A percentile compares a stretch with the other conserved stretches of the same genome.
These are phyloP conservation scores for Ensete glaucum DNA, from an alignment of 176 grass and related monocot genomes.

Conservation along the genomic window DNA sequence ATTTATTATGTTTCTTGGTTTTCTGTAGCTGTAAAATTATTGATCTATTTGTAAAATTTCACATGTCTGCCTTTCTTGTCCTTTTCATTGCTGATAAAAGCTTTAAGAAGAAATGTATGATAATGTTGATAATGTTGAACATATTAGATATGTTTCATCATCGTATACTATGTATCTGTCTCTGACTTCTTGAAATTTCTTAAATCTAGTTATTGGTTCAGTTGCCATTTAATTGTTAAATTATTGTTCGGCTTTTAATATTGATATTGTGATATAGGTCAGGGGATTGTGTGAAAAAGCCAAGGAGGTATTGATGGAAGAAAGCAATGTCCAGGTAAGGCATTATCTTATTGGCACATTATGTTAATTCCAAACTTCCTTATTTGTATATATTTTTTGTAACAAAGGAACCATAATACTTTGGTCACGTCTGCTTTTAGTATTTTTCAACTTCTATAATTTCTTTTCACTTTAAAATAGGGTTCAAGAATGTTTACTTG, in stretches of 20 bases:
- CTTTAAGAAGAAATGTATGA: background rate
- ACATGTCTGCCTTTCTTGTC: too few relatives aligned
- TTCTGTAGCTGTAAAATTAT: too few relatives aligned
- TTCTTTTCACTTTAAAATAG: background rate
- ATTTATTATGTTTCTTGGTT: too few relatives aligned
- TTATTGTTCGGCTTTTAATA: background rate
- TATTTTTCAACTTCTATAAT: background rate
- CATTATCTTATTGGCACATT: background rate
- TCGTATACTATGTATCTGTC: background rate
- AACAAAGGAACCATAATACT: background rate
- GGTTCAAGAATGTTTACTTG: background rate
- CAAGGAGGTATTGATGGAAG: conserved; percentile 55
- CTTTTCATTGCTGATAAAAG: too few relatives aligned
- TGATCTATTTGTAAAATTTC: too few relatives aligned
- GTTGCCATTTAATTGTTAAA: background rate
- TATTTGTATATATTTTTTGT: background rate
- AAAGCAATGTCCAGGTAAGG: conserved; percentile 48
- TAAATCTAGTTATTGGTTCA: background rate
- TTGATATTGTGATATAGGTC: conserved; percentile 24
- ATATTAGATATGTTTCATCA: background rate
- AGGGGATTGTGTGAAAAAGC: conserved; percentile 41
- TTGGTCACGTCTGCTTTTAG: background rate
- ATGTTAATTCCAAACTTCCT: background rate
- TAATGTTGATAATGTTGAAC: background rate
- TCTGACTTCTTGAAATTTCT: background rate